A percentile compares a stretch with the other conserved stretches of the same genome.
These are phyloP conservation scores for Fusarium nisikadoi DNA, from an alignment of 2,329 filamentous ascomycete species.

Conservation along the genomic window DNA sequence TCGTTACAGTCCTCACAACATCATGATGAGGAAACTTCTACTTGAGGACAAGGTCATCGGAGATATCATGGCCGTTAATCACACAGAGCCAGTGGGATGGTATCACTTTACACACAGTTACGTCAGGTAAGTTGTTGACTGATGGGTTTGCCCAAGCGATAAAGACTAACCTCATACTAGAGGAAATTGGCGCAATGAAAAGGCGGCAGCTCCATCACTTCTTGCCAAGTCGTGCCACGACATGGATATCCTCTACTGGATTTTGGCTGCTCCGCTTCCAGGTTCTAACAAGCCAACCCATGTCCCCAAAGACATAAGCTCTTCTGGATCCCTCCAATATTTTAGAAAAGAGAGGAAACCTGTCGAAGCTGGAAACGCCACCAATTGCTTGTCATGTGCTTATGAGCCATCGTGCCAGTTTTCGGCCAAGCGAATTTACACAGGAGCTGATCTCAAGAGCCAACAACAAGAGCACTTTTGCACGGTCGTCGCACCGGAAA, in stretches of 20 bases:
- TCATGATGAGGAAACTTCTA: neutral
- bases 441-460: neutral
- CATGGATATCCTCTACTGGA: neutral
- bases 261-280: neutral
- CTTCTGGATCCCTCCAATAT: neutral
- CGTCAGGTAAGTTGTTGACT: neutral
- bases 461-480: slow-evolving; percentile 1
- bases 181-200: slow-evolving; percentile 1
- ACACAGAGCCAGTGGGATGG: neutral
- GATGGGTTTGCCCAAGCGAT: fast-evolving
- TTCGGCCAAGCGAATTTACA: neutral
- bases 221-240: neutral
- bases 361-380: neutral
- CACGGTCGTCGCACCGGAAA: neutral
- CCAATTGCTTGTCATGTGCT: neutral
- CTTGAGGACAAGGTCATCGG: neutral
- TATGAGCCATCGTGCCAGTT: neutral
- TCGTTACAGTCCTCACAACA: neutral
- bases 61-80: neutral
- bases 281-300: neutral
- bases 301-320: neutral
- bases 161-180: neutral
- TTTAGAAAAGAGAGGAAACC: neutral
- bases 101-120: neutral
- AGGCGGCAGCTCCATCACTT: neutral